These are phyloP conservation scores for Roridomyces roridus DNA, from an alignment of 768 basidiomycete genomes.

Conservation along the genomic window DNA sequence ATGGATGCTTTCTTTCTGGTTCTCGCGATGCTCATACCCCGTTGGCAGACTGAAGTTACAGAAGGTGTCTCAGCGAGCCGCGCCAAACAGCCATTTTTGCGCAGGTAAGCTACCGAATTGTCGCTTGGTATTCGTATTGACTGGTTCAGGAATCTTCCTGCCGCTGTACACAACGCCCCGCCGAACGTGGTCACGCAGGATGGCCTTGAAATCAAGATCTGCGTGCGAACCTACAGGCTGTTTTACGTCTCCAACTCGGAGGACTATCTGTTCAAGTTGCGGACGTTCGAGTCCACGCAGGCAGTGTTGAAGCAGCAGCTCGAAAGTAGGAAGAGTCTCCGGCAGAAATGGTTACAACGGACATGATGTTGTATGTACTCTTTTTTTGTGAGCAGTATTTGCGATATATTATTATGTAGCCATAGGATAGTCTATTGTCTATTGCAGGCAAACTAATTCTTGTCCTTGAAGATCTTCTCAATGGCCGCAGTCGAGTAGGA, in stretches of 20 bases:
- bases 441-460: conserved; percentile 33
- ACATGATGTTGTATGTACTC: too few species aligned
- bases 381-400: too few species aligned
- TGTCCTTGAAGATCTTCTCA: conserved; percentile 76
- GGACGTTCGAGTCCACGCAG: conserved; percentile 46
- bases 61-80: conserved; percentile 55
- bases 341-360: conserved; percentile 44
- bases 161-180: conserved; percentile 38
- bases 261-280: conserved; percentile 62
- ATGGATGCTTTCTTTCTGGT: conserved; percentile 25
- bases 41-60: conserved; percentile 59
- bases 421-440: conserved; percentile 21
- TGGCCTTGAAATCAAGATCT: conserved; percentile 83
- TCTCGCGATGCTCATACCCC: background rate
- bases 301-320: conserved; percentile 35
- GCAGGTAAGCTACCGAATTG: conserved; percentile 50
- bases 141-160: conserved; percentile 45
- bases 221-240: conserved; percentile 79
- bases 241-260: conserved; percentile 80
- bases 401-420: conserved; percentile 18
- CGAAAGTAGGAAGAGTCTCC: conserved; percentile 36
- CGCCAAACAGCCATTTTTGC: conserved; percentile 67
- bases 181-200: conserved; percentile 59
- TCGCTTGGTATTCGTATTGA: background rate
- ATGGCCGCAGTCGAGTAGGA: conserved; percentile 86